phyloP scores from a whole-genome alignment of 768 basidiomycete species.

The Trametes elegans region DNA sequence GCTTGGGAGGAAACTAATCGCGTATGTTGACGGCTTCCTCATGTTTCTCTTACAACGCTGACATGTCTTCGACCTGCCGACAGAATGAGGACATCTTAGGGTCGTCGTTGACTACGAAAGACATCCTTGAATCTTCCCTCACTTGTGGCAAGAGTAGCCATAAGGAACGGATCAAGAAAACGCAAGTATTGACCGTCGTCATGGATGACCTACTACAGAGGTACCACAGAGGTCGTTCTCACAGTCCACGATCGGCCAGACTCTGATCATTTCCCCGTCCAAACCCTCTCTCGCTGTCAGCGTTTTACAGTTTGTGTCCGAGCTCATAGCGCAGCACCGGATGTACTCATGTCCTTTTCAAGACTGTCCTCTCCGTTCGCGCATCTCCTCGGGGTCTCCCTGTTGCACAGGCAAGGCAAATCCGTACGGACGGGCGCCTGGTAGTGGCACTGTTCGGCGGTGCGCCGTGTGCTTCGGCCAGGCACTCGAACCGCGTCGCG shows the following conservation, averaged over 20 bases:
- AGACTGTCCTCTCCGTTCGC: background rate
- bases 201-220: too few relatives aligned
- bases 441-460: slow-evolving; percentile 4
- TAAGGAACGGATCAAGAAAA: too few relatives aligned
- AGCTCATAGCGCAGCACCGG: background rate
- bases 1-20: too few relatives aligned
- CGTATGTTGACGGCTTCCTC: too few relatives aligned
- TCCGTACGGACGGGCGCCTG: background rate
- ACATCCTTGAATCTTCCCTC: too few relatives aligned
- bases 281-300: too few relatives aligned
- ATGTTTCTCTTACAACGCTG: too few relatives aligned
- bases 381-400: background rate
- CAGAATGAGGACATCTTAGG: too few relatives aligned
- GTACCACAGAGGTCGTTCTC: background rate
- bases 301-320: background rate
- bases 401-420: background rate
- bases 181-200: too few relatives aligned
- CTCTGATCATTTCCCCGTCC: background rate
- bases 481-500: background rate
- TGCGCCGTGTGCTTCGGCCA: background rate
- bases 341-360: background rate
- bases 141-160: too few relatives aligned
- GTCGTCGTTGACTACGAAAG: too few relatives aligned
- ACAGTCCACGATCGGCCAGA: background rate
- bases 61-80: too few relatives aligned